Evolutionary conservation across 805 yeast genomes (phyloP), one percentile per base, ranked within the genome.

Genomic region (Clavispora fructus): DNA sequence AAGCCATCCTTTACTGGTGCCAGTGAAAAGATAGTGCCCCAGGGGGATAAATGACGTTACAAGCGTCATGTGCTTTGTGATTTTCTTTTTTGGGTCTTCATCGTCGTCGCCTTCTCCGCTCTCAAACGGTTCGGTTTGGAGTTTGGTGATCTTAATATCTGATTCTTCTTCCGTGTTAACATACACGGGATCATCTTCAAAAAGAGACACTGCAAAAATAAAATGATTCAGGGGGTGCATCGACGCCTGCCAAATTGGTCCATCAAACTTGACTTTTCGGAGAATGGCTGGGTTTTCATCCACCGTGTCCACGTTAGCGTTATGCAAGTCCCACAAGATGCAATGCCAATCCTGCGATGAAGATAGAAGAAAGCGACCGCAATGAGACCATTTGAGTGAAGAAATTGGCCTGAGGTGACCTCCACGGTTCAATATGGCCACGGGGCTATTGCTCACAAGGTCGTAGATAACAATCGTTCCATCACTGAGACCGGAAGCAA

Each of bases 301-400:
- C 35, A 59, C 49, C 19, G 42, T 43, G 30, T 42, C 49, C 7
- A 42, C 17, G 44, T 68, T 64, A 39, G 59, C 63, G 38, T 47
- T 45, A 25, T 63, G 52, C 50, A 91, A 63, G 65, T 89, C 96
- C 96, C 97, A 91, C 28, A 90, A 59, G 41, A 84, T 79, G 37
- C 85, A 78, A 42, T 73, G 75, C 94, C 96, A 90, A 62, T 92
- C 97, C 55, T 89, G 79, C 0, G 91, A 80, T 12, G 89, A 71
- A 3, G 87, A 74, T 3, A 91, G 66, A 1, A 91, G 55, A 55
- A 77, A 87, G 23, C 86, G 62, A 0, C 95, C 94, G 61, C 84
- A 79, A 0, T 55, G 52, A 0, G 92, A 83, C 97, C 97, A 91
- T 48, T 77, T 68, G 14, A 85, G 46, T 1, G 91, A 81, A 26